Evolutionary conservation across 164 flowering plant genomes (phyloP).

Genomic region (Pachysandra terminalis): DNA sequence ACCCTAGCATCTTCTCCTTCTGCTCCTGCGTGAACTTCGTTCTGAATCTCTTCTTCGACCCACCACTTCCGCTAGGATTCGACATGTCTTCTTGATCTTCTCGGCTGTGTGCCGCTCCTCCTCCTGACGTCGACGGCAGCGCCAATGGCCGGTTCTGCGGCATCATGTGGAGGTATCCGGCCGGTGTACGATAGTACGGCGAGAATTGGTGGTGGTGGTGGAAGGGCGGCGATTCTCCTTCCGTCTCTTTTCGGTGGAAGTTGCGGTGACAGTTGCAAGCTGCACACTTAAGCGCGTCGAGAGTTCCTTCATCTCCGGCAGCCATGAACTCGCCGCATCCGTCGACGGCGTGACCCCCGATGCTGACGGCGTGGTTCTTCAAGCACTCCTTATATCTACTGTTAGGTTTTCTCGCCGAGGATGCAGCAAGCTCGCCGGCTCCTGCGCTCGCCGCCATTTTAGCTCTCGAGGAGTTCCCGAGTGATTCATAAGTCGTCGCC

Average conservation of each 20-base stretch:
- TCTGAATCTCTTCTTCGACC: slow-evolving; percentile 51
- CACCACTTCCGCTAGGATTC: slow-evolving; percentile 63
- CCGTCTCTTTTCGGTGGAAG: slow-evolving; percentile 69
- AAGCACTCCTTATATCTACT: slow-evolving; percentile 59
- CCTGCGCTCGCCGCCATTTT: slow-evolving; percentile 14
- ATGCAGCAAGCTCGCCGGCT: slow-evolving; percentile 1
- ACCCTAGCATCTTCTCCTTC: slow-evolving; percentile 67
- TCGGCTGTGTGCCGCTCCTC: slow-evolving; percentile 29
- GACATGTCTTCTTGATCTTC: slow-evolving; percentile 49
- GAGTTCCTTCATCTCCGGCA: slow-evolving; percentile 66
- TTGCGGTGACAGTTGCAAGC: slow-evolving; percentile 86
- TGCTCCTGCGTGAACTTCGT: slow-evolving; percentile 72
- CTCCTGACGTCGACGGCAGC: slow-evolving; percentile 36
- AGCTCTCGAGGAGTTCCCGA: slow-evolving; percentile 20
- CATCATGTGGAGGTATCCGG: slow-evolving; percentile 47
- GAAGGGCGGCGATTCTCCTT: slow-evolving; percentile 24
- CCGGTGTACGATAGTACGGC: slow-evolving; percentile 43
- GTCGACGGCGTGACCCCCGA: slow-evolving; percentile 74
- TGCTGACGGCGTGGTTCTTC: slow-evolving; percentile 71
- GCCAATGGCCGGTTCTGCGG: slow-evolving; percentile 33
- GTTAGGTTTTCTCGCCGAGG: not conserved
- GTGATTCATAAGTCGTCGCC: slow-evolving; percentile 32
- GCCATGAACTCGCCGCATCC: slow-evolving; percentile 88
- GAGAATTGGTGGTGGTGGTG: slow-evolving; percentile 34
- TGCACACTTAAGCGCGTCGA: slow-evolving; percentile 68